phyloP scores from a whole-genome alignment of 1,284 basidiomycete genomes.

The Apiotrichum gracile region DNA sequence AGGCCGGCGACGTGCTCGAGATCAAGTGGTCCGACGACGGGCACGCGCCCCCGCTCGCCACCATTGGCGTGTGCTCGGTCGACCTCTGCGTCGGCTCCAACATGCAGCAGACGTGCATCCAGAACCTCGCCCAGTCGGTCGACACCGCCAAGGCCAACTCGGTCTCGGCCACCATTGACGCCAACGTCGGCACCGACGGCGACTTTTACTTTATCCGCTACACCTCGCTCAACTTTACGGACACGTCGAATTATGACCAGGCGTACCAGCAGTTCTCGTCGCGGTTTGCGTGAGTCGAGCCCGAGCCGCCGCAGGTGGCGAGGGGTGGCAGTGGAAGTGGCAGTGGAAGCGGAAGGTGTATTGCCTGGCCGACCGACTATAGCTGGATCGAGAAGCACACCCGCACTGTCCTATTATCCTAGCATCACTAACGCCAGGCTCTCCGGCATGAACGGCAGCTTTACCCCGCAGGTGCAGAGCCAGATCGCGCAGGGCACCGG shows the following conservation, averaged over 20 bases:
- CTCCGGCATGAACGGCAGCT: constrained; percentile 42
- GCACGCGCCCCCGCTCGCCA: constrained; percentile 52
- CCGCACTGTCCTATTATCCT: too few species aligned
- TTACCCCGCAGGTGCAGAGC: constrained; percentile 21
- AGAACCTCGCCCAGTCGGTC: constrained; percentile 55
- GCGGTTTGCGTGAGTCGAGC: constrained; percentile 54
- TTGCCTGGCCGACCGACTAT: too few species aligned
- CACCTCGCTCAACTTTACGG: constrained; percentile 56
- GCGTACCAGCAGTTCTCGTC: constrained; percentile 72
- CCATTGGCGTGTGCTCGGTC: constrained; percentile 59
- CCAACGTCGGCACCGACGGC: constrained; percentile 57
- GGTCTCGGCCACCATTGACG: constrained; percentile 58
- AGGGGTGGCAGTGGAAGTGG: too few species aligned
- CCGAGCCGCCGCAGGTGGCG: neutral
- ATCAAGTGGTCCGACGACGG: constrained; percentile 66
- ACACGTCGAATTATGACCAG: constrained; percentile 49
- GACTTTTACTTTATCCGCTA: constrained; percentile 54
- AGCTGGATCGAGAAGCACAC: too few species aligned
- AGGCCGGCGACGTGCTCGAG: constrained; percentile 57
- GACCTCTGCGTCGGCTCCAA: constrained; percentile 58
- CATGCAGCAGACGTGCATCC: constrained; percentile 56
- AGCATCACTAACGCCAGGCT: constrained; percentile 19
- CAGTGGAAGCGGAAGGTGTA: too few species aligned
- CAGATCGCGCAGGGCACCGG: constrained; percentile 23
- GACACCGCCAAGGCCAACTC: constrained; percentile 58